Conservation (phyloP, 2,329 filamentous ascomycete species). For the Hirsutella rhossiliensis region DNA sequence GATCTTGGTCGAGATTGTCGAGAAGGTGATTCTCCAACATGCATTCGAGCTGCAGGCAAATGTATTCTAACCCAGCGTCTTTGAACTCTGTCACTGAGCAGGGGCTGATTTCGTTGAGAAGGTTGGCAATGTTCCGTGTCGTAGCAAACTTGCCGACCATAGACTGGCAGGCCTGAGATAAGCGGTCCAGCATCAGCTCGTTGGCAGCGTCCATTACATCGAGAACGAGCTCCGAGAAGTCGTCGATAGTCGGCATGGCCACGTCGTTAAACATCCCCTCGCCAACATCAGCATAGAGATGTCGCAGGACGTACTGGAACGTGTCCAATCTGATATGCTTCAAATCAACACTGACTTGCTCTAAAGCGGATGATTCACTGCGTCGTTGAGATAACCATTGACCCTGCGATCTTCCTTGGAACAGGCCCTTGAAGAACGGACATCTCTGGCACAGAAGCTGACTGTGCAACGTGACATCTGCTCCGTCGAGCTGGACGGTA, state of each 20-base stretch:
- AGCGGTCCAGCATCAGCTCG: constrained; percentile 85
- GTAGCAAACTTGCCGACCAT: constrained; percentile 76
- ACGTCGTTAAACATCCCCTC: constrained; percentile 72
- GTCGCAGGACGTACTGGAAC: constrained; percentile 67
- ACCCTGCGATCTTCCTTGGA: constrained; percentile 75
- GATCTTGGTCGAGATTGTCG: constrained; percentile 71
- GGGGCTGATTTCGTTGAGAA: constrained; percentile 77
- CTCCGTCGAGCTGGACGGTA: constrained; percentile 63
- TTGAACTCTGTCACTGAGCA: constrained; percentile 81
- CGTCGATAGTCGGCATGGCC: constrained; percentile 58
- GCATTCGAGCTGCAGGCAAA: constrained; percentile 80
- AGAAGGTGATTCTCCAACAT: constrained; percentile 86
- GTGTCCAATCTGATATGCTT: constrained; percentile 63
- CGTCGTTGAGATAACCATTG: constrained; percentile 69
- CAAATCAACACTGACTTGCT: constrained; percentile 60
- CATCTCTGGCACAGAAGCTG: constrained; percentile 70
- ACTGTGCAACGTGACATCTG: constrained; percentile 65
- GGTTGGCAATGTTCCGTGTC: constrained; percentile 70
- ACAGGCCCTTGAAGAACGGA: constrained; percentile 85
- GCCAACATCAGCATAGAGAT: constrained; percentile 76
- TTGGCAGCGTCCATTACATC: constrained; percentile 86
- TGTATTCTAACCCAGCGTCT: constrained; percentile 76
- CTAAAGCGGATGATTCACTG: constrained; percentile 21
- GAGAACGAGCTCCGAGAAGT: constrained; percentile 79
- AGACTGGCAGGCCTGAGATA: constrained; percentile 82